Evolutionary conservation across 768 basidiomycete genomes (phyloP).

Genomic region (Scleroderma bovista): DNA sequence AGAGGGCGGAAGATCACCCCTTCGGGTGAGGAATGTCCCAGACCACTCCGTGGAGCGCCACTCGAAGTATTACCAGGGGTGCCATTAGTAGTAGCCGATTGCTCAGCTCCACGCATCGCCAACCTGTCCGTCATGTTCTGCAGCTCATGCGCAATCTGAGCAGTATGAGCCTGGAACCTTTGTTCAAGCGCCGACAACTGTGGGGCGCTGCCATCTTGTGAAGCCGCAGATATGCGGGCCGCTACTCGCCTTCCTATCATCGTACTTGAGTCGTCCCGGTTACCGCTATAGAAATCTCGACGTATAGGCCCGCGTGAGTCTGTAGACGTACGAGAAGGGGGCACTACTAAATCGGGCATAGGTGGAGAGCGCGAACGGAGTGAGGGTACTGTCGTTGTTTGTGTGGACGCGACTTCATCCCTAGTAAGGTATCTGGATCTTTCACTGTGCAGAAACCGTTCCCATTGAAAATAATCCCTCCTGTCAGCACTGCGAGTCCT

Average conservation of each 20-base stretch:
- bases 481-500: slow-evolving; percentile 4
- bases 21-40: neutral
- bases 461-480: slow-evolving; percentile 16
- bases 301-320: slow-evolving; percentile 14
- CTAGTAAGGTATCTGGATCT: slow-evolving; percentile 10
- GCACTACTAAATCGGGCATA: slow-evolving; percentile 23
- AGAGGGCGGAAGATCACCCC: neutral
- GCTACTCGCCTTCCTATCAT: slow-evolving; percentile 33
- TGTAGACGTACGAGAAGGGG: slow-evolving; percentile 9
- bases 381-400: slow-evolving; percentile 2
- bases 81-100: slow-evolving; percentile 6
- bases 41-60: neutral
- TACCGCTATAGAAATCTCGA: slow-evolving; percentile 14
- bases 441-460: slow-evolving; percentile 15
- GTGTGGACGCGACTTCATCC: slow-evolving; percentile 9
- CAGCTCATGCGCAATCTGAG: slow-evolving; percentile 28
- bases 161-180: slow-evolving; percentile 22
- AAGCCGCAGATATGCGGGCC: slow-evolving; percentile 18
- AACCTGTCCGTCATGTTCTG: slow-evolving; percentile 28
- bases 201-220: slow-evolving; percentile 13
- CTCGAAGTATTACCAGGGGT: slow-evolving; percentile 2
- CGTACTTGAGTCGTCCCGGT: slow-evolving; percentile 26
- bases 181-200: slow-evolving; percentile 24
- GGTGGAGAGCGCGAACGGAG: slow-evolving; percentile 24
- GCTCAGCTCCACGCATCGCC: slow-evolving; percentile 17